Base-by-base conservation (phyloP, 164 flowering plant species). In the Akebia trifoliata region DNA sequence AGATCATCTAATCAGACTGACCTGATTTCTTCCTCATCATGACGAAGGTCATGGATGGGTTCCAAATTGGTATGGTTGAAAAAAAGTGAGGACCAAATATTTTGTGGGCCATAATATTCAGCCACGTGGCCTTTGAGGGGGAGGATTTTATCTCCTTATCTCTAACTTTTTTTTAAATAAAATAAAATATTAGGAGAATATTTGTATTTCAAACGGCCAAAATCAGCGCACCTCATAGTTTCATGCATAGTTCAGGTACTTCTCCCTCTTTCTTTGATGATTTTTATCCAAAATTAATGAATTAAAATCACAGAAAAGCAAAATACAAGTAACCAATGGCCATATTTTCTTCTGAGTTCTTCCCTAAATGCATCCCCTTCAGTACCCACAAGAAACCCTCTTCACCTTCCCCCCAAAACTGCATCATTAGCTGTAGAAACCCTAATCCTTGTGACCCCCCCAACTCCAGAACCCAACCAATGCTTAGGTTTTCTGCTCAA, bases 401-500 rank as follows among this genome's bases (percentile, higher is more conserved):
- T 22, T 54, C 57, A 37, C 61, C 67, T 18, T 64, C 62, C 49
- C 72, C 56, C 35, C 64, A 69, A 18, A 52, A 21, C 21, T 57
- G 39, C 53, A 50, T 59, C 6, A 40, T 66, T 4, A 54, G 57
- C 38, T 70, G 74, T 59, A 69, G 35, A 60, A 66, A 59, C 62
- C 65, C 64, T 15, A 63, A 25, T 17, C 34, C 47, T 28, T 50
- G 44, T 21, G 65, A 55, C 18, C 57, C 35, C 18, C 57, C 35
- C 8, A 32, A 28, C 55, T 54, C 58, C 44, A 70, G 65, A 54
- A 62, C 57, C 42, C 62, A 35, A 32, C 61, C 51, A 8, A 63
- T 48, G 54, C 54, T 65, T 6, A 61, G 61, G 53, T 64, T 56
- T 70, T 65, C 76, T 25, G 52, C 61, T 42, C 81, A 73, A 48